Evolutionary conservation across 2,329 filamentous ascomycete genomes (phyloP).

Genomic region (Trichophyton schoenleinii): DNA sequence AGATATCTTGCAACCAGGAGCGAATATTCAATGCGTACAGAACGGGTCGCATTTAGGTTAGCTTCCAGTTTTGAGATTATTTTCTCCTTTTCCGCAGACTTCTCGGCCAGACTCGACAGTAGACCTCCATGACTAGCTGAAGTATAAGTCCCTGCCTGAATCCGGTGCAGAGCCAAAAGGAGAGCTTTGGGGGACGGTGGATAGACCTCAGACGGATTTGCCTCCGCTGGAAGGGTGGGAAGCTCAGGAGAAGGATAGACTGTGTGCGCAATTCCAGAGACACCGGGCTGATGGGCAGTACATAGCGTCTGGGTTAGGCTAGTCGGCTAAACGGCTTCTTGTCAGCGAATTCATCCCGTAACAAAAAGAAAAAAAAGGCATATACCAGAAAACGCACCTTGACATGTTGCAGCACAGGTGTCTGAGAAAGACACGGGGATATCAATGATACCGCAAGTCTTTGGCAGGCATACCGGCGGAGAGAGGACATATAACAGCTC

Average conservation of each 20-base stretch:
- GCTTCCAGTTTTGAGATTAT: background rate
- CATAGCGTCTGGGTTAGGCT: background rate
- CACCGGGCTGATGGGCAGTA: background rate
- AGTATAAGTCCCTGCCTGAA: background rate
- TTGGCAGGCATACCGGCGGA: background rate
- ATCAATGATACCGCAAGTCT: background rate
- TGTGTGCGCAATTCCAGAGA: background rate
- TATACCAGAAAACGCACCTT: background rate
- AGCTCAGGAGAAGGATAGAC: background rate
- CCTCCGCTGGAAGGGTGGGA: background rate
- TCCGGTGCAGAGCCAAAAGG: background rate
- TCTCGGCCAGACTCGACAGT: background rate
- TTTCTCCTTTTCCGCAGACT: background rate
- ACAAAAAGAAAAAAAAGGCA: background rate
- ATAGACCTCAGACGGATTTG: background rate
- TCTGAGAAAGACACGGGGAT: background rate
- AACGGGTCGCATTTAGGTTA: background rate
- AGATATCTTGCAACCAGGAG: constrained; percentile 26
- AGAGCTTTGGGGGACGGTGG: background rate
- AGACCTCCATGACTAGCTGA: background rate
- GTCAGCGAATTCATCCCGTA: background rate
- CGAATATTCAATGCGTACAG: constrained; percentile 16
- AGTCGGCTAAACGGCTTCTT: background rate
- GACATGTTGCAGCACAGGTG: background rate
- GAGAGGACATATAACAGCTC: background rate